Evolutionary conservation across 1,139 yeast species (phyloP).

Genomic region (Oligophagozyma castellii): DNA sequence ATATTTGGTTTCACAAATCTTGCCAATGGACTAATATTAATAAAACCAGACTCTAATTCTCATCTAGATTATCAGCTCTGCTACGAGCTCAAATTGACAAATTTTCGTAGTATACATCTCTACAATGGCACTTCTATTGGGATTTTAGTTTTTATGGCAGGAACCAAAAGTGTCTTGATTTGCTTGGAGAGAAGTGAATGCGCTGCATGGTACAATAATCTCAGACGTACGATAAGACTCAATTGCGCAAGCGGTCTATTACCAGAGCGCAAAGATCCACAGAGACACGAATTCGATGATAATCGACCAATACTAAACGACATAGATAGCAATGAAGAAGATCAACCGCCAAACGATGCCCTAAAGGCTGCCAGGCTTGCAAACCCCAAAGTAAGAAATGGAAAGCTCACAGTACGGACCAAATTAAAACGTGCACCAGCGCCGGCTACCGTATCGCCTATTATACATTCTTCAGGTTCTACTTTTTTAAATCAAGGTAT

Average conservation of each 20-base stretch:
- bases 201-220: neutral
- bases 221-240: constrained; percentile 10
- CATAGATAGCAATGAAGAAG: constrained; percentile 5
- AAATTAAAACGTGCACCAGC: neutral
- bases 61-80: neutral
- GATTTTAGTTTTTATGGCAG: neutral
- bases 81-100: neutral
- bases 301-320: no score
- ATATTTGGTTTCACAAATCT: neutral
- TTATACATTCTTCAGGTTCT: neutral
- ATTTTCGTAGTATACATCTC: neutral
- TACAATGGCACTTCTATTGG: neutral
- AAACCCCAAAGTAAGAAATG: constrained; percentile 8
- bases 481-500: neutral
- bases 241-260: no score
- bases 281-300: no score
- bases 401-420: no score
- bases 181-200: neutral
- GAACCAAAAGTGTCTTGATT: neutral
- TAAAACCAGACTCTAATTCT: neutral
- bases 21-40: neutral
- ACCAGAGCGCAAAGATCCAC: no score
- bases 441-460: neutral
- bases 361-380: constrained; percentile 13
- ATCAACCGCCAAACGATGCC: constrained; percentile 7